Evolutionary conservation across 2,329 filamentous ascomycete genomes (phyloP).

Genomic region (Mariannaea elegans): DNA sequence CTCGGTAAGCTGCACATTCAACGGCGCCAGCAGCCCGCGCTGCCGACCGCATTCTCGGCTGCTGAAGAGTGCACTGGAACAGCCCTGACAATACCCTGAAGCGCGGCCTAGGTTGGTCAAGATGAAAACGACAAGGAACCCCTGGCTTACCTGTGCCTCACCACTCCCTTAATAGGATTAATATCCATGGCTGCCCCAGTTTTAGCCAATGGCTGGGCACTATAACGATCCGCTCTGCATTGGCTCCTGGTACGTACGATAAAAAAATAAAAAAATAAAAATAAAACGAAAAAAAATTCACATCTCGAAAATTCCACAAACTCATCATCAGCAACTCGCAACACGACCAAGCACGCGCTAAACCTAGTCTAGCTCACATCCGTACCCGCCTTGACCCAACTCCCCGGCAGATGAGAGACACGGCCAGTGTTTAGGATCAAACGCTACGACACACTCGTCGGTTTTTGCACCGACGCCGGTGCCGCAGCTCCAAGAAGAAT

Average conservation of each 20-base stretch:
- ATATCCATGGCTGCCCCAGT: neutral
- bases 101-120: constrained; percentile 1
- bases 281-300: constrained; percentile 14
- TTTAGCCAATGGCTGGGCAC: constrained; percentile 23
- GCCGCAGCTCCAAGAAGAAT: neutral
- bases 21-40: neutral
- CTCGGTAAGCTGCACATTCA: neutral
- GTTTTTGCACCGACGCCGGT: constrained; percentile 25
- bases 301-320: neutral
- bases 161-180: constrained; percentile 7
- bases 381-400: constrained; percentile 16
- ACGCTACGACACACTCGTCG: constrained; percentile 33
- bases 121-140: neutral
- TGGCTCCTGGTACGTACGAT: constrained; percentile 28
- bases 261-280: constrained; percentile 23
- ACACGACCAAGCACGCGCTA: constrained; percentile 7
- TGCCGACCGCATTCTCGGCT: neutral
- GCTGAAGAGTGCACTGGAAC: neutral
- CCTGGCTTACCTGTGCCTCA: constrained; percentile 10
- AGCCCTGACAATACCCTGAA: constrained; percentile 3
- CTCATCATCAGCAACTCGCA: neutral
- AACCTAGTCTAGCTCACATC: neutral
- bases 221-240: constrained; percentile 4
- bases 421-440: constrained; percentile 34
- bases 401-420: constrained; percentile 39